A percentile compares a stretch with the other conserved stretches of the same genome.
phyloP scores from a whole-genome alignment of 805 yeast genomes.

The Nakazawaea anatomiae region DNA sequence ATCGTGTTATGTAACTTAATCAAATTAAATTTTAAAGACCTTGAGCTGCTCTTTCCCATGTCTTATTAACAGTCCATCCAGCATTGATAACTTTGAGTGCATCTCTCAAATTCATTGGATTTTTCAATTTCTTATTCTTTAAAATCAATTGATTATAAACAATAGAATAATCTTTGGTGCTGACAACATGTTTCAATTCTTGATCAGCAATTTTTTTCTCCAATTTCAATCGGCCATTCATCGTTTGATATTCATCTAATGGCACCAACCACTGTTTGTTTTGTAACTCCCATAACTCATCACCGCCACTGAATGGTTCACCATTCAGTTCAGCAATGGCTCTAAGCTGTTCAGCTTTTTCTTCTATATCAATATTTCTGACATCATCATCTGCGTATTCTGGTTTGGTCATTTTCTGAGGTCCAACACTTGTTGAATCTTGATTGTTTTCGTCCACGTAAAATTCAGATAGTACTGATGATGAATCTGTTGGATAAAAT shows the following conservation, averaged over 20 bases:
- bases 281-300: slow-evolving; percentile 62
- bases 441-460: slow-evolving; percentile 19
- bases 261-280: slow-evolving; percentile 61
- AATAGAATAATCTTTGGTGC: slow-evolving; percentile 46
- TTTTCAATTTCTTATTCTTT: slow-evolving; percentile 59
- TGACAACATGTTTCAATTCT: slow-evolving; percentile 25
- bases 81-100: slow-evolving; percentile 65
- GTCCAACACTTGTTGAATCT: slow-evolving; percentile 17
- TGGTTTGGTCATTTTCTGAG: slow-evolving; percentile 3
- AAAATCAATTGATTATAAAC: slow-evolving; percentile 68
- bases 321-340: slow-evolving; percentile 4
- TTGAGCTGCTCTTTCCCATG: slow-evolving; percentile 55
- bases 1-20: not conserved
- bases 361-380: slow-evolving; percentile 16
- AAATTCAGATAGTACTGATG: slow-evolving; percentile 21
- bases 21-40: slow-evolving; percentile 14
- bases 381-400: slow-evolving; percentile 5
- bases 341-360: slow-evolving; percentile 28
- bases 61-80: slow-evolving; percentile 79
- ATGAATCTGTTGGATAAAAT: slow-evolving; percentile 34
- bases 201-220: slow-evolving; percentile 17
- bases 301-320: slow-evolving; percentile 46
- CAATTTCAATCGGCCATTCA: slow-evolving; percentile 19
- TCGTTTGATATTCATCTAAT: slow-evolving; percentile 20
- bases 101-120: slow-evolving; percentile 70